Evolutionary conservation across 352 stramenopile genomes (phyloP).

Genomic region (Pythium sukuiense): DNA sequence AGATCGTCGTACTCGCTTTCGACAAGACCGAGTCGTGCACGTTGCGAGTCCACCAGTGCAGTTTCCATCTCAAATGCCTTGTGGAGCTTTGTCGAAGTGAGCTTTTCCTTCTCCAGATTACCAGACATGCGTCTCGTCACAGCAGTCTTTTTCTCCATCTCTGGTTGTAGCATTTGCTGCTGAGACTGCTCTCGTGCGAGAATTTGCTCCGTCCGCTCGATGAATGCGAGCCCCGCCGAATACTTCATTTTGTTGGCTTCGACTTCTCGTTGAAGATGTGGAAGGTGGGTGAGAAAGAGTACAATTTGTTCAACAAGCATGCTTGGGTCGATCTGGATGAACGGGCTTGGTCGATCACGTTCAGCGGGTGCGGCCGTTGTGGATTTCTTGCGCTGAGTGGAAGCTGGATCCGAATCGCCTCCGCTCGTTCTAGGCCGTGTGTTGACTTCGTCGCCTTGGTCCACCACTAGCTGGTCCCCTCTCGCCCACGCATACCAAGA

Average conservation of each 20-base stretch:
- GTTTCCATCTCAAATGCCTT: slow-evolving; percentile 51
- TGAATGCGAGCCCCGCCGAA: slow-evolving; percentile 42
- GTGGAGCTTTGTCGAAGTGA: slow-evolving; percentile 46
- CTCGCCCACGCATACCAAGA: slow-evolving; percentile 1
- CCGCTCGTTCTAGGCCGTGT: slow-evolving; percentile 7
- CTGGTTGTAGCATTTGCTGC: slow-evolving; percentile 45
- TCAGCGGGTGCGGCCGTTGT: not conserved
- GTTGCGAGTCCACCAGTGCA: slow-evolving; percentile 35
- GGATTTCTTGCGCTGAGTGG: not conserved
- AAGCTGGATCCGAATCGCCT: not conserved
- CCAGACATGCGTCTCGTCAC: slow-evolving; percentile 57
- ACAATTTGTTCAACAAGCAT: slow-evolving; percentile 62
- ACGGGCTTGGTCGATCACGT: slow-evolving; percentile 10
- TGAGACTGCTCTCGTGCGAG: slow-evolving; percentile 49
- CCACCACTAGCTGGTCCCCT: not conserved
- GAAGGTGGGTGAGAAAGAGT: slow-evolving; percentile 39
- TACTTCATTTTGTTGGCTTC: slow-evolving; percentile 37
- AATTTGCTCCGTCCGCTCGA: slow-evolving; percentile 54
- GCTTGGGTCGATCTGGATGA: slow-evolving; percentile 37
- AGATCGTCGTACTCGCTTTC: slow-evolving; percentile 57
- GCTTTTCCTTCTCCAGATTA: slow-evolving; percentile 57
- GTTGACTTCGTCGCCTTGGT: not conserved
- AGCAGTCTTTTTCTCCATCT: slow-evolving; percentile 48
- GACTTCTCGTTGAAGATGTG: slow-evolving; percentile 33
- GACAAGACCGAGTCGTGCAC: slow-evolving; percentile 38